Evolutionary conservation across 352 stramenopile genomes (phyloP).

Genomic region (Peronospora belbahrii): DNA sequence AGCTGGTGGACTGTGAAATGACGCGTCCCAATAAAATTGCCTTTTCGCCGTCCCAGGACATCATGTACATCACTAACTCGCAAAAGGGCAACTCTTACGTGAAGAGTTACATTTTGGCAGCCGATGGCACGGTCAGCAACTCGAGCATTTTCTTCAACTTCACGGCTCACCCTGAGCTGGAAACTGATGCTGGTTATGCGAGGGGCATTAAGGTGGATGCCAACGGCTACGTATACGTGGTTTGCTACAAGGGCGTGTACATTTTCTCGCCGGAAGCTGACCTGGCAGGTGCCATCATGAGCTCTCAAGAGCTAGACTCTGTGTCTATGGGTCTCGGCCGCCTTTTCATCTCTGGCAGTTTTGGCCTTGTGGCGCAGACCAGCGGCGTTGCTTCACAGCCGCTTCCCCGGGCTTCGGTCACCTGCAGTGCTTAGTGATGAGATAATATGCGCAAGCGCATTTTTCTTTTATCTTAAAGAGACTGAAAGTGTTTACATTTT

Average conservation of each 20-base stretch:
- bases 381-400: conserved; percentile 28
- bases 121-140: conserved; percentile 44
- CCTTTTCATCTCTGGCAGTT: conserved; percentile 65
- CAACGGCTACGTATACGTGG: conserved; percentile 69
- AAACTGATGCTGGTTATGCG: conserved; percentile 49
- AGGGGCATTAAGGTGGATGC: conserved; percentile 72
- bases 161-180: conserved; percentile 49
- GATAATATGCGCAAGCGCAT: conserved; percentile 1
- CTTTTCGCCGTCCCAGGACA: conserved; percentile 58
- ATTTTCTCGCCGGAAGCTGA: conserved; percentile 47
- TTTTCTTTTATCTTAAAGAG: conserved; percentile 18
- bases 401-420: conserved; percentile 35
- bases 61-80: conserved; percentile 80
- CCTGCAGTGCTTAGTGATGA: conserved; percentile 24
- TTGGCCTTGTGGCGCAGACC: conserved; percentile 60
- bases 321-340: conserved; percentile 60
- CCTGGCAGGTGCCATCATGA: conserved; percentile 51
- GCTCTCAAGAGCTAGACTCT: conserved; percentile 43
- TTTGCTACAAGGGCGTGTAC: conserved; percentile 68
- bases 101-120: conserved; percentile 54
- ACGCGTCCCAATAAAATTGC: conserved; percentile 79
- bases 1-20: conserved; percentile 67
- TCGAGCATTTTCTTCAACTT: conserved; percentile 75
- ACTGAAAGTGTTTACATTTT: conserved; percentile 26
- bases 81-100: conserved; percentile 71